phyloP scores from a whole-genome alignment of 2,329 filamentous ascomycete genomes.

The Trichoderma koningii region DNA sequence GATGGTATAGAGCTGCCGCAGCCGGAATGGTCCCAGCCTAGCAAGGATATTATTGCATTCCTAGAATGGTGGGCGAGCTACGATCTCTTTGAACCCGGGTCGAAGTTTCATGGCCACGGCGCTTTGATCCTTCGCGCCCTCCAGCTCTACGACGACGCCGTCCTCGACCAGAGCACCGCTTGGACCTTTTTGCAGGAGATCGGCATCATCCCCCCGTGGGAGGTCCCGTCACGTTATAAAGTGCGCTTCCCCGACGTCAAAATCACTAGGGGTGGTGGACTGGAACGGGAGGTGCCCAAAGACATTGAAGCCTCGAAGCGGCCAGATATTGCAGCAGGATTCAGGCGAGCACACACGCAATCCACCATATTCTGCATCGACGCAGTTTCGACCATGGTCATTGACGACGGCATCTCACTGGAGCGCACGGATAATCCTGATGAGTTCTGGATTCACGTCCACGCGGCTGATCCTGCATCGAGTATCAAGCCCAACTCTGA shows the following conservation, averaged over 20 bases:
- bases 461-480: constrained; percentile 77
- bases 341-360: constrained; percentile 61
- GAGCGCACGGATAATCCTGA: constrained; percentile 55
- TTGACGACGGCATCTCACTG: constrained; percentile 78
- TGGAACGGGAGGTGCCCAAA: constrained; percentile 42
- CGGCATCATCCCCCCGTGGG: constrained; percentile 70
- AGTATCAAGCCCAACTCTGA: constrained; percentile 61
- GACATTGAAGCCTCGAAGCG: constrained; percentile 41
- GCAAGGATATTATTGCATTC: constrained; percentile 62
- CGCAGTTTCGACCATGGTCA: constrained; percentile 63
- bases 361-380: constrained; percentile 74
- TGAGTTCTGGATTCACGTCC: constrained; percentile 74
- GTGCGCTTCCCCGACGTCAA: constrained; percentile 54
- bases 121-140: constrained; percentile 64
- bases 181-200: constrained; percentile 76
- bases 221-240: constrained; percentile 65
- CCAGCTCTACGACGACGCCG: constrained; percentile 55
- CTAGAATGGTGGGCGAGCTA: constrained; percentile 68
- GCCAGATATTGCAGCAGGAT: constrained; percentile 49
- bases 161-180: constrained; percentile 47
- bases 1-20: constrained; percentile 31
- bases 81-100: constrained; percentile 53
- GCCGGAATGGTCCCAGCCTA: constrained; percentile 37
- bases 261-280: constrained; percentile 47
- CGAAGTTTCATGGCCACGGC: constrained; percentile 61